phyloP scores from a whole-genome alignment of 1,284 basidiomycete species.

The Psilocybe mexicana region DNA sequence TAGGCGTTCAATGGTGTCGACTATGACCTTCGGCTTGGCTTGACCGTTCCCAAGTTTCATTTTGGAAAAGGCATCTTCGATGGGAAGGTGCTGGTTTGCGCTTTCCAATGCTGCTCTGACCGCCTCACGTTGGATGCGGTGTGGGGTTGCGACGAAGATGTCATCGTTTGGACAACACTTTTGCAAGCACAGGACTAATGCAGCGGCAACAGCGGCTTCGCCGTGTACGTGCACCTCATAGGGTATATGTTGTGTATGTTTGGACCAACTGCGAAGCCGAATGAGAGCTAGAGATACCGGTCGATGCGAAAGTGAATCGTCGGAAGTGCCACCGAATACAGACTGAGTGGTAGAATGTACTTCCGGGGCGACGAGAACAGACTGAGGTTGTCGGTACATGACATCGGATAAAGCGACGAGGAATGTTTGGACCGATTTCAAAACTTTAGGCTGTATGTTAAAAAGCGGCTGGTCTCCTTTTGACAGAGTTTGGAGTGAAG shows the following conservation, averaged over 20 bases:
- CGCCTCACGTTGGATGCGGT: constrained; percentile 48
- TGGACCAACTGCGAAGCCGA: constrained; percentile 33
- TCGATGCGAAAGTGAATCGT: constrained; percentile 25
- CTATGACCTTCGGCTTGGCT: constrained; percentile 32
- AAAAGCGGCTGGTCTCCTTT: constrained; percentile 18
- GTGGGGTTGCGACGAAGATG: constrained; percentile 51
- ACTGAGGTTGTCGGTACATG: constrained; percentile 40
- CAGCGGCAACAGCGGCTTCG: constrained; percentile 47
- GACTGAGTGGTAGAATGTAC: constrained; percentile 16
- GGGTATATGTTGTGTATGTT: constrained; percentile 31
- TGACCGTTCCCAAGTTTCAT: constrained; percentile 13
- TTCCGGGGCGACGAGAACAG: constrained; percentile 32
- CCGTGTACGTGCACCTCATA: constrained; percentile 47
- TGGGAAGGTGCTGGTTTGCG: constrained; percentile 13
- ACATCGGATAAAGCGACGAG: constrained; percentile 39
- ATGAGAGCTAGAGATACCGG: constrained; percentile 45
- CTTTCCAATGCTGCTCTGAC: constrained; percentile 40
- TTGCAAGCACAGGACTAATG: constrained; percentile 38
- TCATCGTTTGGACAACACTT: constrained; percentile 41
- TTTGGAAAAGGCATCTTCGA: constrained; percentile 21
- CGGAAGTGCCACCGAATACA: constrained; percentile 9
- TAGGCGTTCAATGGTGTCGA: constrained; percentile 50
- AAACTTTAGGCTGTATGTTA: constrained; percentile 26
- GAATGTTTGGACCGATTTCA: constrained; percentile 32
- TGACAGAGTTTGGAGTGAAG: constrained; percentile 32